phyloP scores from a whole-genome alignment of 768 basidiomycete genomes.

The Phanerochaete carnosa region DNA sequence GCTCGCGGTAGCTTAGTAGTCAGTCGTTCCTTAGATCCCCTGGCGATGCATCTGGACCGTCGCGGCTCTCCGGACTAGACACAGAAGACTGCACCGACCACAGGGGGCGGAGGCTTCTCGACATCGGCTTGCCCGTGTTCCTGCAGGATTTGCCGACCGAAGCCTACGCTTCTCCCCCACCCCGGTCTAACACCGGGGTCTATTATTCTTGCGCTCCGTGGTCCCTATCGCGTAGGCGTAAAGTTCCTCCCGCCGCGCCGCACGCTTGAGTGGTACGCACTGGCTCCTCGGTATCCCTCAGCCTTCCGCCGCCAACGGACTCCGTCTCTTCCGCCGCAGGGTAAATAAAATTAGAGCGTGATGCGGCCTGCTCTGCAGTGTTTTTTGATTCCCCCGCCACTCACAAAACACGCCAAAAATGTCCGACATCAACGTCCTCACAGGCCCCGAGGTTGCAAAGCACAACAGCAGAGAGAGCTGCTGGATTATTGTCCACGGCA shows the following conservation, averaged over 20 bases:
- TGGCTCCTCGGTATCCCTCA: neutral
- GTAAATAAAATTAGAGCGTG: neutral
- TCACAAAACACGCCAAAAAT: neutral
- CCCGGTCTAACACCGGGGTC: slow-evolving; percentile 2
- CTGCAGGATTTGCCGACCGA: neutral
- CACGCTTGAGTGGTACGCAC: neutral
- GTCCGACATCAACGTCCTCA: slow-evolving; percentile 6
- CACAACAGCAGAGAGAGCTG: slow-evolving; percentile 64
- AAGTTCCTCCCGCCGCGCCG: neutral
- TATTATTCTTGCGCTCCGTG: neutral
- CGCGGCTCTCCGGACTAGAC: neutral
- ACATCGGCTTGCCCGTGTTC: neutral
- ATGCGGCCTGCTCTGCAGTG: neutral
- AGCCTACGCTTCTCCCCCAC: neutral
- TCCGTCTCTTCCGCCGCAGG: neutral
- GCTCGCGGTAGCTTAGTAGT: no score
- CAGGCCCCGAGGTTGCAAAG: slow-evolving; percentile 43
- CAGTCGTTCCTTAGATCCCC: no score
- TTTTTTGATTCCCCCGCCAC: neutral
- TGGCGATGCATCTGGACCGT: no score
- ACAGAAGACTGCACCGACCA: no score
- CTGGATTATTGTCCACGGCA: slow-evolving; percentile 81
- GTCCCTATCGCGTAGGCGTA: no score
- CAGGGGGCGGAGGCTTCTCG: no score
- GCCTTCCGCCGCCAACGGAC: neutral